phyloP scores from a whole-genome alignment of 2,329 filamentous ascomycete species.

The Aulographum hederae region DNA sequence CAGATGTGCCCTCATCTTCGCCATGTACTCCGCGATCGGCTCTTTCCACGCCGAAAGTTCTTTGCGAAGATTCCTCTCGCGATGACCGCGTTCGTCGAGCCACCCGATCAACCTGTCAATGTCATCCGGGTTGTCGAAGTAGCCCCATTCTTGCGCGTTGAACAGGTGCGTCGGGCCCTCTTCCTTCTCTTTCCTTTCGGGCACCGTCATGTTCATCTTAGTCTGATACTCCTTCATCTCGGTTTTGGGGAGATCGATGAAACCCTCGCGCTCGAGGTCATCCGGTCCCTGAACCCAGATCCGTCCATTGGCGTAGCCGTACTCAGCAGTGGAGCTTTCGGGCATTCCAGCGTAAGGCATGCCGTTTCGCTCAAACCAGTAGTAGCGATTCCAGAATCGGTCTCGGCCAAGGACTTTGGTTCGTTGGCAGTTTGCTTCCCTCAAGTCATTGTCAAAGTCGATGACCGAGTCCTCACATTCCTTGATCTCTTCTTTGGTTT shows the following conservation, averaged over 20 bases:
- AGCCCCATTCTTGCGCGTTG: constrained; percentile 74
- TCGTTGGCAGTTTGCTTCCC: constrained; percentile 83
- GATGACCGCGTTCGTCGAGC: constrained; percentile 72
- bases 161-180: constrained; percentile 68
- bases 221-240: constrained; percentile 58
- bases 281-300: constrained; percentile 95
- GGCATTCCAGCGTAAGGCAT: constrained; percentile 90
- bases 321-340: constrained; percentile 68
- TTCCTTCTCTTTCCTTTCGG: constrained; percentile 68
- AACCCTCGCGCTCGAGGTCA: constrained; percentile 68
- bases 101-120: constrained; percentile 68
- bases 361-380: constrained; percentile 97
- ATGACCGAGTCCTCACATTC: constrained; percentile 74
- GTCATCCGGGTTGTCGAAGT: constrained; percentile 62
- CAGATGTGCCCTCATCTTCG: constrained; percentile 58
- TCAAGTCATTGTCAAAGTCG: constrained; percentile 74
- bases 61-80: constrained; percentile 75
- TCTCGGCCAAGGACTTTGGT: constrained; percentile 84
- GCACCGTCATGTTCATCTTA: constrained; percentile 65
- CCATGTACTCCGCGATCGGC: constrained; percentile 63
- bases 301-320: constrained; percentile 82
- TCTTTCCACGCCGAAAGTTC: constrained; percentile 64
- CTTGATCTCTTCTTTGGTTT: constrained; percentile 63
- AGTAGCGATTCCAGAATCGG: constrained; percentile 95
- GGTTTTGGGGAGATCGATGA: constrained; percentile 59